Evolutionary conservation across 768 basidiomycete species (phyloP), one percentile per base, ranked within the genome.

Genomic region (Mrakia blollopis): DNA sequence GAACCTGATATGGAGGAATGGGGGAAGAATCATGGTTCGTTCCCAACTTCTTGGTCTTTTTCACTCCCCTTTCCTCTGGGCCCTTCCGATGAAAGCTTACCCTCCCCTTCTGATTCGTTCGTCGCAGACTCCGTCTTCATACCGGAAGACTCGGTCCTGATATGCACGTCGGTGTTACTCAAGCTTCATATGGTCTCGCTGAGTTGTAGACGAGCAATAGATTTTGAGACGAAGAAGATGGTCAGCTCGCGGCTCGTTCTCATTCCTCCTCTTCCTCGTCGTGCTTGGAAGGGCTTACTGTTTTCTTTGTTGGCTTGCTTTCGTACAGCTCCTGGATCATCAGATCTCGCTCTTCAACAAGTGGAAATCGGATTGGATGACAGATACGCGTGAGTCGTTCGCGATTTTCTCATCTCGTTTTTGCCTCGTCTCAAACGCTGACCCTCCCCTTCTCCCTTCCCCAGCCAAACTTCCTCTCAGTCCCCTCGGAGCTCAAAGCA

Each of bases 311-410:
- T 28, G 13, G 25, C 57, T 18, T 25, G 2, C 5, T 50, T 14
- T 11, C 39, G 5, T 1, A 3, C 65, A 68, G 65, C 65, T 68
- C 1, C 35, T 68, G 10, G 65, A 68, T n/a, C 65, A 68, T 41
- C 65, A 68, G 23, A 68, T 39, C 0, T 35, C 65, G 0, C 21
- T 23, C 25, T 68, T 68, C 37, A 37, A 35, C 39, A 35, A 39
- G 10, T 68, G 65, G 65, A 35, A 68, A 39, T 39, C 25, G 23
- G 65, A 68, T 4, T 68, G 65, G 65, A 68, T 37, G n/a, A 37
- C 35, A 2, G 65, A 68, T 21, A 39, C 8, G 1, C 35, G 65
- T 68, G 11, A 41, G 65, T 39, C 23, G 8, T 37, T 30, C 11
- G 44, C n/a, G n/a, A n/a, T 18, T 18, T 60, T 0, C 61, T 50